Base-by-base conservation (phyloP, 2,329 filamentous ascomycete genomes). In the Fusarium sp. region DNA sequence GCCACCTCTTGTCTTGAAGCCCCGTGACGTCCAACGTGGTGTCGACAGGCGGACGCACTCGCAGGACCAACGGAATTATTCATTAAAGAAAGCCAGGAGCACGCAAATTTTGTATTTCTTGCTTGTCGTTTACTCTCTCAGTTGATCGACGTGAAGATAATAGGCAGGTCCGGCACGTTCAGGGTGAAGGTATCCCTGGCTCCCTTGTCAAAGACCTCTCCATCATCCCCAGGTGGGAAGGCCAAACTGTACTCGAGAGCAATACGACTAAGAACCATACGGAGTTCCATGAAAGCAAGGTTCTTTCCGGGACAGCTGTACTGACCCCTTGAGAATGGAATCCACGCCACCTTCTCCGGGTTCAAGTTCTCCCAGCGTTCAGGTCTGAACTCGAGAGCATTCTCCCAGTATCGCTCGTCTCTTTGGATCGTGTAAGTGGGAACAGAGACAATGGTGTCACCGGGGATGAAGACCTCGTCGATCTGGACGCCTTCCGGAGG, bases 131-230 rank as follows among this genome's bases (percentile, higher is more conserved):
- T 23, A 20, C 2, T 20, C 11, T 16, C 48, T 54, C 6, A 54
- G 27, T 54, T 32, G 6, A 54, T 18, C 2, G 48, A 2, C 6
- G 59, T 67, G 35, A 67, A 52, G 7, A 67, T 58, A 41, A 58
- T 50, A 10, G 48, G 65, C 2, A 67, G 50, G 23, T 64, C 45
- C 3, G 50, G 65, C 2, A 67, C 65, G 14, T 48, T 58, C 1
- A 67, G 59, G 4, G 65, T 64, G 52, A 67, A 58, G 3, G 65
- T 67, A 35, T 67, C 59, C 39, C 18, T 57, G 1, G 65, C 37
- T 34, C 43, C 59, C 32, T 50, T 67, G 8, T 58, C 59, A 27
- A 67, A 64, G 6, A 6, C 20, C 18, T 43, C 58, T n/a, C 27
- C 48, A 58, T 57, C 27, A 5, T 64, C 48, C 5, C 50, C 59